Conservation (phyloP, 2,329 filamentous ascomycete species). For the Sporothrix curviconia region DNA sequence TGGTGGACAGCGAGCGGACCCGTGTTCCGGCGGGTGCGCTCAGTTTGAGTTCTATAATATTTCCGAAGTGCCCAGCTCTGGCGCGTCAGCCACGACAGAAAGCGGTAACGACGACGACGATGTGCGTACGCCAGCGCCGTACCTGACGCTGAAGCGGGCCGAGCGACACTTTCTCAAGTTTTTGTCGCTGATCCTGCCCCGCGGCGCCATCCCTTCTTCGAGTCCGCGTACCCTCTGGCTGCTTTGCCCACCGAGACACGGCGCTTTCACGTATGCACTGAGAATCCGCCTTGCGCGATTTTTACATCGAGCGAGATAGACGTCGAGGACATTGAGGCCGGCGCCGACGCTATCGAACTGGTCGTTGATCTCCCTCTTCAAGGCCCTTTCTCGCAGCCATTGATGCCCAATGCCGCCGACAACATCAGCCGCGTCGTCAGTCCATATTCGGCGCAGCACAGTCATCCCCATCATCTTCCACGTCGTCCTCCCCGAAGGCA, state of each 20-base stretch:
- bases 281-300: slow-evolving; percentile 51
- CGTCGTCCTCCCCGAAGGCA: slow-evolving; percentile 37
- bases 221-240: slow-evolving; percentile 53
- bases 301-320: slow-evolving; percentile 43
- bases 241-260: slow-evolving; percentile 52
- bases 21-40: slow-evolving; percentile 54
- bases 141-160: slow-evolving; percentile 51
- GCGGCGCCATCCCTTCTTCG: slow-evolving; percentile 46
- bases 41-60: slow-evolving; percentile 69
- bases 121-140: slow-evolving; percentile 33
- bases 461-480: slow-evolving; percentile 51
- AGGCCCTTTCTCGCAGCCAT: neutral
- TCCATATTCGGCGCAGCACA: slow-evolving; percentile 49
- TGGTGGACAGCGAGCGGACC: slow-evolving; percentile 48
- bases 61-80: slow-evolving; percentile 31
- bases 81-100: slow-evolving; percentile 11
- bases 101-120: neutral
- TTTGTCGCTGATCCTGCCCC: slow-evolving; percentile 51
- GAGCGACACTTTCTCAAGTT: slow-evolving; percentile 56
- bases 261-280: slow-evolving; percentile 54
- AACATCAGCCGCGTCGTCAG: slow-evolving; percentile 49
- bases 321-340: slow-evolving; percentile 47
- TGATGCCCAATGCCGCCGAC: slow-evolving; percentile 26
- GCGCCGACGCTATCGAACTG: slow-evolving; percentile 53
- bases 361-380: slow-evolving; percentile 45